Conservation (phyloP, 2,329 filamentous ascomycete genomes). For the Cordyceps fumosorosea region DNA sequence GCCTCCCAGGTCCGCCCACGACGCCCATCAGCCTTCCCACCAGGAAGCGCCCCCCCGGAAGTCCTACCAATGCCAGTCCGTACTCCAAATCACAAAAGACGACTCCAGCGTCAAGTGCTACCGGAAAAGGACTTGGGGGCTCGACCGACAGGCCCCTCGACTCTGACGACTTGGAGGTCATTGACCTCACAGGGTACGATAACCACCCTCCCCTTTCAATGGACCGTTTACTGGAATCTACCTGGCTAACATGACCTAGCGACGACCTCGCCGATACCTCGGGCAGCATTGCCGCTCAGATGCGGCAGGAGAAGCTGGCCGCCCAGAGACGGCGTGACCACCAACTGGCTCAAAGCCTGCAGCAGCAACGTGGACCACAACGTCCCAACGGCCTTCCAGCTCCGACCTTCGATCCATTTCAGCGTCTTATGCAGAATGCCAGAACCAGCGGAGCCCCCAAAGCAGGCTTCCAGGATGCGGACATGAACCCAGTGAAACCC, state of each 20-base stretch:
- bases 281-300: conserved; percentile 27
- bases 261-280: conserved; percentile 28
- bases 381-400: not conserved
- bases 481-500: not conserved
- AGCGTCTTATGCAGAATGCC: conserved; percentile 25
- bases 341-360: conserved; percentile 23
- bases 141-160: not conserved
- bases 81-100: conserved; percentile 24
- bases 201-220: conserved; percentile 18
- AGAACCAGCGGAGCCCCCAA: conserved; percentile 14
- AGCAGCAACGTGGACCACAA: conserved; percentile 16
- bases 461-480: not conserved
- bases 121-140: not conserved
- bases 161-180: conserved; percentile 21
- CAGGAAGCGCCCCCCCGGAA: conserved; percentile 1
- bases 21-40: not conserved
- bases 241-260: conserved; percentile 21
- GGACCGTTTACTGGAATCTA: not conserved
- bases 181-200: conserved; percentile 37
- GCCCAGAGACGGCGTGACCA: conserved; percentile 24
- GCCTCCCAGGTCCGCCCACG: not conserved
- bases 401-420: conserved; percentile 20
- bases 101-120: conserved; percentile 12
- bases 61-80: not conserved
- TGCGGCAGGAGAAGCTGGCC: conserved; percentile 27